A percentile compares a stretch with the other conserved stretches of the same genome.
phyloP scores from a whole-genome alignment of 768 basidiomycete genomes.

The Steccherinum ochraceum region DNA sequence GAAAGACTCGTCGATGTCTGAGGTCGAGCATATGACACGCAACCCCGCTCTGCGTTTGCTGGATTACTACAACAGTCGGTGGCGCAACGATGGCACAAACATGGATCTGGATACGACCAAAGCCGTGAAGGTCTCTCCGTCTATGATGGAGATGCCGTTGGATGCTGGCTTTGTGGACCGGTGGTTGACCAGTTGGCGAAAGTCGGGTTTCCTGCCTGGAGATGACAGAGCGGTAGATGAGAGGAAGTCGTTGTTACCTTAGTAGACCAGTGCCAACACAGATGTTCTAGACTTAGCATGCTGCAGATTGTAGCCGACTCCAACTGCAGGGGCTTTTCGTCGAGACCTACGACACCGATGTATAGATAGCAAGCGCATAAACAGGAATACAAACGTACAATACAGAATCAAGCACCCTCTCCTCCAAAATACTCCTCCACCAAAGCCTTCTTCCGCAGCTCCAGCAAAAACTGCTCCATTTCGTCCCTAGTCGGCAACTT shows the following conservation, averaged over 20 bases:
- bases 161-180: neutral
- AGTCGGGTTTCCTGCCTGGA: neutral
- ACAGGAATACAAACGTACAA: too few species aligned
- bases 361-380: too few species aligned
- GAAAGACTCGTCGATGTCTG: conserved; percentile 2
- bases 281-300: too few species aligned
- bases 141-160: neutral
- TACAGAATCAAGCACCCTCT: conserved; percentile 8
- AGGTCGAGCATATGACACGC: conserved; percentile 1
- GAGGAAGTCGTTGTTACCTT: neutral
- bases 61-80: conserved; percentile 14
- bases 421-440: conserved; percentile 75
- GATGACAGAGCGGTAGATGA: neutral
- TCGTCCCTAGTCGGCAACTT: conserved; percentile 70
- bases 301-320: too few species aligned
- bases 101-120: neutral
- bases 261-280: too few species aligned
- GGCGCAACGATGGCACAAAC: neutral
- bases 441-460: conserved; percentile 72
- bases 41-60: conserved; percentile 20
- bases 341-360: too few species aligned
- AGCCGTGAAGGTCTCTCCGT: neutral
- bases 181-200: neutral
- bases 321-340: too few species aligned
- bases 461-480: conserved; percentile 72